A percentile compares a stretch with the other conserved stretches of the same genome.
phyloP scores from a whole-genome alignment of 805 yeast species.

The Spencermartinsiella europaea region DNA sequence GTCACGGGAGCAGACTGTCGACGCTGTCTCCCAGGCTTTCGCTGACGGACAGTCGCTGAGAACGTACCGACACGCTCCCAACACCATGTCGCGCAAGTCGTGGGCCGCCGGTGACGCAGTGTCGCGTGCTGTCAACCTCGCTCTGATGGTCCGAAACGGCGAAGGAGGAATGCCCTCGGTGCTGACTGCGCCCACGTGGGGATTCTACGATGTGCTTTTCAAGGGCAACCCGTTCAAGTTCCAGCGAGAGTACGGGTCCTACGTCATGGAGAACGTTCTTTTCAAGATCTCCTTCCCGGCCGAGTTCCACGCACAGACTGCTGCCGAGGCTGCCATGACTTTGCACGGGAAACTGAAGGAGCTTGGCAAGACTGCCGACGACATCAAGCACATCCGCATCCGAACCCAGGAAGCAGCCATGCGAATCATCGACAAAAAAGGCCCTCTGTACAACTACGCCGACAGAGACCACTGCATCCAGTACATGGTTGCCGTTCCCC shows the following conservation, averaged over 20 bases:
- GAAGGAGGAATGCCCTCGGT: slow-evolving; percentile 55
- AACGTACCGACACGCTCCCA: slow-evolving; percentile 61
- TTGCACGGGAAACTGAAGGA: slow-evolving; percentile 35
- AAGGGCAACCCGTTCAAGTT: slow-evolving; percentile 48
- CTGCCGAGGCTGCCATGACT: slow-evolving; percentile 53
- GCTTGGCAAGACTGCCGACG: slow-evolving; percentile 42
- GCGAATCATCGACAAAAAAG: slow-evolving; percentile 54
- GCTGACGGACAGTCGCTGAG: slow-evolving; percentile 56
- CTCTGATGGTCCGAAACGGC: slow-evolving; percentile 47
- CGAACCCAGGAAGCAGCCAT: slow-evolving; percentile 59
- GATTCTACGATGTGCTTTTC: slow-evolving; percentile 58
- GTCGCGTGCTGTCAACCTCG: slow-evolving; percentile 54
- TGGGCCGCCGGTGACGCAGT: slow-evolving; percentile 69
- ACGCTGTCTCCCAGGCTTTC: slow-evolving; percentile 55
- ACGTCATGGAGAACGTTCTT: slow-evolving; percentile 58
- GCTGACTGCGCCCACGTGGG: slow-evolving; percentile 55
- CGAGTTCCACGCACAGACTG: slow-evolving; percentile 62
- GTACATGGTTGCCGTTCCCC: slow-evolving; percentile 56
- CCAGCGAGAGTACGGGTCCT: slow-evolving; percentile 50
- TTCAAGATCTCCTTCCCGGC: slow-evolving; percentile 63
- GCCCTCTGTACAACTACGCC: slow-evolving; percentile 58
- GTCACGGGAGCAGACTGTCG: slow-evolving; percentile 45
- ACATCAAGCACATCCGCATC: slow-evolving; percentile 46
- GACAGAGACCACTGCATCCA: slow-evolving; percentile 64
- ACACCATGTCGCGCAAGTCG: slow-evolving; percentile 57